A percentile compares a stretch with the other conserved stretches of the same genome.
Conservation (phyloP, 2,329 filamentous ascomycete species). For the Podosphaera aphanis region DNA sequence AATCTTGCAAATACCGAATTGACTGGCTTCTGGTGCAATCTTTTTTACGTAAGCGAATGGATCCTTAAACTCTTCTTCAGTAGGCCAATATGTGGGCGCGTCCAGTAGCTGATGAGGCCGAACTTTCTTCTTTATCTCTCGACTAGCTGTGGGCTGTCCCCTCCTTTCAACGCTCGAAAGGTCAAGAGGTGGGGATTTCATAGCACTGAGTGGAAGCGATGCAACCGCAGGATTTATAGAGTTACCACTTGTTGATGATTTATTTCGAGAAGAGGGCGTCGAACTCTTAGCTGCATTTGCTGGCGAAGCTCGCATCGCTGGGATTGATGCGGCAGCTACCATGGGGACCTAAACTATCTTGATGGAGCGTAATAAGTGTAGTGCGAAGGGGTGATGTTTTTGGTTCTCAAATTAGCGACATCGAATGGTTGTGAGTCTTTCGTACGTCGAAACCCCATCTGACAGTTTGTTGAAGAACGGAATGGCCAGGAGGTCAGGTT, state of each 20-base stretch:
- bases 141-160: slow-evolving; percentile 53
- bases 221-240: slow-evolving; percentile 14
- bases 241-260: slow-evolving; percentile 11
- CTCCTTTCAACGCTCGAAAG: slow-evolving; percentile 77
- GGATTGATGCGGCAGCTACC: slow-evolving; percentile 10
- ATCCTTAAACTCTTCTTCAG: slow-evolving; percentile 82
- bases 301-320: slow-evolving; percentile 14
- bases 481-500: not conserved
- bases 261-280: slow-evolving; percentile 10
- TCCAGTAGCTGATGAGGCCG: slow-evolving; percentile 70
- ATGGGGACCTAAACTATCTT: slow-evolving; percentile 16
- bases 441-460: not conserved
- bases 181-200: slow-evolving; percentile 38
- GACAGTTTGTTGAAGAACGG: not conserved
- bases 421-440: slow-evolving; percentile 6
- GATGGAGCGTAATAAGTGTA: slow-evolving; percentile 2
- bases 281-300: slow-evolving; percentile 10
- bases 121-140: slow-evolving; percentile 53
- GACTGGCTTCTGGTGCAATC: slow-evolving; percentile 62
- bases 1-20: slow-evolving; percentile 87
- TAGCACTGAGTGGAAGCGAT: slow-evolving; percentile 15
- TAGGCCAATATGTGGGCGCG: slow-evolving; percentile 75
- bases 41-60: slow-evolving; percentile 85
- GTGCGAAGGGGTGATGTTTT: not conserved
- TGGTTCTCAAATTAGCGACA: slow-evolving; percentile 9